Base-by-base conservation (phyloP, 176 grass and related monocot genomes). In the Panicum miliaceum region DNA sequence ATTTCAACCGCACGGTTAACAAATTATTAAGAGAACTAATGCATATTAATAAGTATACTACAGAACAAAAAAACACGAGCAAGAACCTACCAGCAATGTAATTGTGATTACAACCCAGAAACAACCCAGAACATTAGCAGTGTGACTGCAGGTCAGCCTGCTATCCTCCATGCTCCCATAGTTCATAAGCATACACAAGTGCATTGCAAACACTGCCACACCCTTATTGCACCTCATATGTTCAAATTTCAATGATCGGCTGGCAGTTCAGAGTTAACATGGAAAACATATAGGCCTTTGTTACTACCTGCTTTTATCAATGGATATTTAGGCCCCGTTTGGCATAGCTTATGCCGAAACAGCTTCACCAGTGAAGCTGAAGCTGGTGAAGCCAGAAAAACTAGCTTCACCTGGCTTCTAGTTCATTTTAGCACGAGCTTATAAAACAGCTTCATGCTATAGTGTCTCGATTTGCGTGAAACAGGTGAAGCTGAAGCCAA, bases 81-180 rank as follows among this genome's bases (percentile, higher is more conserved):
- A 71, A 71, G 68, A 71, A 27, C 68, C 41, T 48, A 48, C 12
- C 20, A 47, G 68, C 68, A 71, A 71, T 47, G 12, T 14, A 71
- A 7, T 27, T 1, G n/a, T 71, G n/a, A 71, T 46, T 15, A 47
- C 68, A 71, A 71, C 12, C 69, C 7, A 48, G 42, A 7, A 71
- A 47, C 68, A 71, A 71, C 12, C 69, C 7, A 48, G 42, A 7
- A 71, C 13, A 71, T 13, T 27, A 71, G 68, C 40, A 71, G 12
- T n/a, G 37, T 0, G 7, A n/a, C 65, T 12, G 66, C 40, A 70
- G 11, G 14, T 71, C 37, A 25, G 22, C 67, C 38, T 12, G 37
- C 20, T 42, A 68, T 42, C 42, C 38, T 68, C 37, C n/a, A 46
- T 71, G 41, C n/a, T 25, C 40, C 45, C 22, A 45, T 25, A 70